Conservation (phyloP, 192 early-diverging fungal species). For the Coemansia sp. region DNA sequence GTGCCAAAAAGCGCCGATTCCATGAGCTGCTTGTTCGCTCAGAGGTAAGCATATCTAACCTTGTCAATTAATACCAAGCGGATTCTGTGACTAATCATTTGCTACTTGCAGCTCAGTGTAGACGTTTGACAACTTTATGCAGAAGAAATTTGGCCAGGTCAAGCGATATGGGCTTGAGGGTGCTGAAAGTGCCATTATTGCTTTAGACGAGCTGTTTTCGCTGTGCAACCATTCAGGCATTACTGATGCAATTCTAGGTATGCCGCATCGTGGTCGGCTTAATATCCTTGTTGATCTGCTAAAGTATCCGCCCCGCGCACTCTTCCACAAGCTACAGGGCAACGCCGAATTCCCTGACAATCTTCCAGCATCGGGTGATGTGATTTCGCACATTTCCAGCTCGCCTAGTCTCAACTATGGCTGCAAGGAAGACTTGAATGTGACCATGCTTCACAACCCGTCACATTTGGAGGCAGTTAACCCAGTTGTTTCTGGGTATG, state of each 20-base stretch:
- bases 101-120: slow-evolving; percentile 20
- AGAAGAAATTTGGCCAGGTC: slow-evolving; percentile 92
- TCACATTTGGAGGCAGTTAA: slow-evolving; percentile 97
- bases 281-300: slow-evolving; percentile 90
- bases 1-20: slow-evolving; percentile 68
- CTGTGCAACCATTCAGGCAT: slow-evolving; percentile 65
- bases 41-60: slow-evolving; percentile 56
- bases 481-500: slow-evolving; percentile 94
- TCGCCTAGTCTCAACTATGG: slow-evolving; percentile 77
- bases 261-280: slow-evolving; percentile 96
- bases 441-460: slow-evolving; percentile 94
- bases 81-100: neutral
- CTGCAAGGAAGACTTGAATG: slow-evolving; percentile 59
- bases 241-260: slow-evolving; percentile 84
- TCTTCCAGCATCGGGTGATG: slow-evolving; percentile 83
- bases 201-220: slow-evolving; percentile 83
- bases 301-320: slow-evolving; percentile 71
- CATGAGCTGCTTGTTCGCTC: slow-evolving; percentile 76
- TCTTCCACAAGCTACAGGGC: slow-evolving; percentile 95
- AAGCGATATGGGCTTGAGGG: slow-evolving; percentile 97
- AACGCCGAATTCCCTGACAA: slow-evolving; percentile 83
- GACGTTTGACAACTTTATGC: slow-evolving; percentile 98
- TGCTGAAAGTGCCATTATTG: slow-evolving; percentile 93
- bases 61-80: neutral
- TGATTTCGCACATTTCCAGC: slow-evolving; percentile 85